These are phyloP conservation scores for Aspergillus sp. DNA, from an alignment of 2,329 filamentous ascomycete species.

Conservation along the genomic window DNA sequence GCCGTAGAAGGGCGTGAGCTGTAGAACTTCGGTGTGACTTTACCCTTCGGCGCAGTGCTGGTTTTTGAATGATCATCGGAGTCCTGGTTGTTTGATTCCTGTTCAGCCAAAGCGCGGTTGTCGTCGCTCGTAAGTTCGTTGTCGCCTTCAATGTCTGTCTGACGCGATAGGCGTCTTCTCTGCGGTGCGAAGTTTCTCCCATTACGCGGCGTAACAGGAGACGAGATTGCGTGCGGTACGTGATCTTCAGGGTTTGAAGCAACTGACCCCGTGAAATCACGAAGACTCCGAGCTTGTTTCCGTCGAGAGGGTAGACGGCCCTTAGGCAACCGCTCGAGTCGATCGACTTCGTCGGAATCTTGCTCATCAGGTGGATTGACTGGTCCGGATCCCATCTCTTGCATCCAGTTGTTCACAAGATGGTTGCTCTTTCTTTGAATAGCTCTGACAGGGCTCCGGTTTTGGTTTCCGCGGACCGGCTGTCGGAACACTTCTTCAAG, in stretches of 20 bases:
- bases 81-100: slow-evolving; percentile 19
- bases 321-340: slow-evolving; percentile 55
- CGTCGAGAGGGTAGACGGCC: slow-evolving; percentile 50
- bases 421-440: slow-evolving; percentile 72
- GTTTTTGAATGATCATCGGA: slow-evolving; percentile 18
- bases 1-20: slow-evolving; percentile 43
- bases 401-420: slow-evolving; percentile 90
- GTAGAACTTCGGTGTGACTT: slow-evolving; percentile 34
- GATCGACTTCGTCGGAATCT: slow-evolving; percentile 58
- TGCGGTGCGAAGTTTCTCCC: slow-evolving; percentile 25
- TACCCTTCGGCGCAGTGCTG: slow-evolving; percentile 20
- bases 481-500: slow-evolving; percentile 87
- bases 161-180: slow-evolving; percentile 50
- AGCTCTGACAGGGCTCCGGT: slow-evolving; percentile 57
- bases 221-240: slow-evolving; percentile 29
- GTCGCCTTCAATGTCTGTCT: slow-evolving; percentile 83
- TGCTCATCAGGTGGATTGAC: slow-evolving; percentile 61
- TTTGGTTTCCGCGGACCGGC: slow-evolving; percentile 62
- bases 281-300: slow-evolving; percentile 27
- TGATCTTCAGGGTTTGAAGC: slow-evolving; percentile 59
- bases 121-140: slow-evolving; percentile 85
- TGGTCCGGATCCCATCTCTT: slow-evolving; percentile 58
- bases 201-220: slow-evolving; percentile 39
- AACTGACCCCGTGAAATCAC: slow-evolving; percentile 55
- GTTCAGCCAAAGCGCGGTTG: slow-evolving; percentile 54